Evolutionary conservation across 2,329 filamentous ascomycete genomes (phyloP), one percentile per base, ranked within the genome.

Genomic region (Chaetomiaceae sp.): DNA sequence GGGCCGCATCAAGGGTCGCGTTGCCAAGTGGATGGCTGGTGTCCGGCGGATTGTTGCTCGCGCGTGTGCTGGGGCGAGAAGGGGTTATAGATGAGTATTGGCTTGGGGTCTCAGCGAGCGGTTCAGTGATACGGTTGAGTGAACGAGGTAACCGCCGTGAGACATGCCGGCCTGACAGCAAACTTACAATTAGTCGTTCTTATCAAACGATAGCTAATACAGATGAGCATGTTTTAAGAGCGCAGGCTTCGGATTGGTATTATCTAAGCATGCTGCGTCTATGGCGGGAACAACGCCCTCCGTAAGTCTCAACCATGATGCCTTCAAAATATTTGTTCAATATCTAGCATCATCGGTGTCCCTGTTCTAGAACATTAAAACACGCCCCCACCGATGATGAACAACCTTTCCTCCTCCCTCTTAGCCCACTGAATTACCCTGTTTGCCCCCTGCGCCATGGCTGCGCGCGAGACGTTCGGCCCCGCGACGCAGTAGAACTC

Each of bases 331-430:
- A 32, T 33, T 14, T 22, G 17, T 8, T 11, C n/a, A 20, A 27
- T 35, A n/a, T 11, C 9, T 14, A 3, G 4, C 29, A 15, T 22
- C 22, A 17, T 27, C 3, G 17, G 17, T 14, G 4, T 22, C 65
- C 48, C n/a, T n/a, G n/a, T n/a, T n/a, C n/a, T n/a, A n/a, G n/a
- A n/a, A 10, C 24, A 12, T 12, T 43, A 83, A 58, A 84, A 85
- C 56, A 97, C 91, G 35, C 90, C 93, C n/a, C 93, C 94, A 1
- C 93, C 93, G 61, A 98, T 93, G 49, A 98, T 95, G 62, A 98
- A 98, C 6, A 97, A 71, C 47, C 93, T 75, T 66, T 97, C 90
- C 66, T 97, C 91, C 67, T 98, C 93, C 55, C 83, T 76, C 61
- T 87, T 84, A 2, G 91, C 84, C 90, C 91, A 98, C 61, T 93